Evolutionary conservation across 805 yeast species (phyloP), one percentile per base, ranked within the genome.

Genomic region (Myxozyma neglecta): DNA sequence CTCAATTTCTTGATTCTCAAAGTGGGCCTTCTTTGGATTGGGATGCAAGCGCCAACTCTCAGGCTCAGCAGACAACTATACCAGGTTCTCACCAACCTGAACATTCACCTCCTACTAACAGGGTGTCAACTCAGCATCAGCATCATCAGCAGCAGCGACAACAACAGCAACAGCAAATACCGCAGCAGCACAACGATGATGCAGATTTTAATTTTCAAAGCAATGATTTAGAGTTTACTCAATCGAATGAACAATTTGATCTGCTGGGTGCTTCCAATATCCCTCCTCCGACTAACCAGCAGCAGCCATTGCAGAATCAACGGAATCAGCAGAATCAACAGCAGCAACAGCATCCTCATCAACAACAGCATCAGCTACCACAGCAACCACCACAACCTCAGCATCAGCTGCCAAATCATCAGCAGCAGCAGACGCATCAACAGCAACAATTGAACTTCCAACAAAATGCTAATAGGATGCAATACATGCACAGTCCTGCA

Each of bases 1-100:
- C 58, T 18, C 63, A 59, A 35, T 59, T 59, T 37, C 43, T 59
- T 14, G 56, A 59, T 20, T 45, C 63, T 10, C 63, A 59, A 45
- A 37, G 20, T n/a, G 59, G 40, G 7, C 36, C 63, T 11, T 36
- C 35, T 6, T 35, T 55, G 20, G 43, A 45, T 20, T 59, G 63
- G 63, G 58, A 39, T 14, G 44, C 53, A 29, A 35, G 35, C 11
- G 34, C 34, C 20, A 9, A 20, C 7, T 24, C 32, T 9, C 60
- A 56, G 34, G n/a, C 49, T 4, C 60, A 24, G 9, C 36, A 18
- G 20, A 24, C 29, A 24, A 5, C 29, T 24, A 24, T 24, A 24
- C 29, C 29, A 24, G 5, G 29, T 5, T 24, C 29, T 24, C 57
- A 20, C 24, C 34, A 13, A 16, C 57, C 53, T 24, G 29, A 24